Evolutionary conservation across 805 yeast genomes (phyloP).

Genomic region (Ogataea polymorpha): DNA sequence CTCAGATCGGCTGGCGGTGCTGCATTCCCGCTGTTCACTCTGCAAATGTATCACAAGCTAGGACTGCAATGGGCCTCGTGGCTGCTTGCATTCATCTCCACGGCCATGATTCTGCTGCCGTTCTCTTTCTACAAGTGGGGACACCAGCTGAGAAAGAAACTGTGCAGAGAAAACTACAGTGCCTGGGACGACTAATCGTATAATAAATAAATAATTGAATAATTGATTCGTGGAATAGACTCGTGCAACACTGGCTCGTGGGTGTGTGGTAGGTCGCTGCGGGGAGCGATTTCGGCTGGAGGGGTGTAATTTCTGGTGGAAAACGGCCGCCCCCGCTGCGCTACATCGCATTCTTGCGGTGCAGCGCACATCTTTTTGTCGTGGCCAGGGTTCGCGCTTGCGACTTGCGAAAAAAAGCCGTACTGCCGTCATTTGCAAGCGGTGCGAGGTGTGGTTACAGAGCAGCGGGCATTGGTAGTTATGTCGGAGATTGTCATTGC

Average conservation of each 20-base stretch:
- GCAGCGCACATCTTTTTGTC: neutral
- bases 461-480: neutral
- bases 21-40: constrained; percentile 78
- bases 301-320: neutral
- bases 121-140: constrained; percentile 71
- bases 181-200: constrained; percentile 24
- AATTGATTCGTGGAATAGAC: neutral
- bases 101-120: constrained; percentile 74
- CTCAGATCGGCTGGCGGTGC: constrained; percentile 84
- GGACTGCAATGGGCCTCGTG: constrained; percentile 82
- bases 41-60: constrained; percentile 71
- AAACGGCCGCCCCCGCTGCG: neutral
- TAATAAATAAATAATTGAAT: too few relatives aligned
- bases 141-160: constrained; percentile 52
- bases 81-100: constrained; percentile 71
- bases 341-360: neutral
- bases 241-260: constrained; percentile 1
- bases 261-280: neutral
- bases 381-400: constrained; percentile 4
- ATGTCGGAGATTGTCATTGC: neutral
- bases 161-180: constrained; percentile 65
- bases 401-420: constrained; percentile 11
- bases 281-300: neutral
- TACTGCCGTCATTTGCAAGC: constrained; percentile 6
- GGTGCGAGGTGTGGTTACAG: constrained; percentile 16